Conservation (phyloP, 2,329 filamentous ascomycete genomes). For the Ceratocystiopsis minuta region DNA sequence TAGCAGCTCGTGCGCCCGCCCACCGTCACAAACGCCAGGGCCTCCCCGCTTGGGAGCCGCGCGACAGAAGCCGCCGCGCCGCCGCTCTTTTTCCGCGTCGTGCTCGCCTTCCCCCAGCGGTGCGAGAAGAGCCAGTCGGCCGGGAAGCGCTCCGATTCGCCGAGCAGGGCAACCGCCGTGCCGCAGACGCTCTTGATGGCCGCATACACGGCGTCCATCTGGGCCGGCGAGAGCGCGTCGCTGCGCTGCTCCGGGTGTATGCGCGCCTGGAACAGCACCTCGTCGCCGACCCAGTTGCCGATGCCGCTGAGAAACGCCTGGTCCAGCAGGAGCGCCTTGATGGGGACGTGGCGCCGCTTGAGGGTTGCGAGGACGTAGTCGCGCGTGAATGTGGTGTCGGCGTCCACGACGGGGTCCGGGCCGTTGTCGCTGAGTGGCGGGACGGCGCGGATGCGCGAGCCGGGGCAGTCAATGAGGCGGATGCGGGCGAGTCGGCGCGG, state of each 20-base stretch:
- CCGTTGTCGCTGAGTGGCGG: constrained; percentile 81
- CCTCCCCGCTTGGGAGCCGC: constrained; percentile 64
- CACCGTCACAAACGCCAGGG: constrained; percentile 72
- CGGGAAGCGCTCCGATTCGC: constrained; percentile 71
- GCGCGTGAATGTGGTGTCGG: constrained; percentile 52
- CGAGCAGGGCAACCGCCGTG: constrained; percentile 59
- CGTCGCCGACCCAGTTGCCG: constrained; percentile 94
- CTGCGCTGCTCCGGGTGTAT: constrained; percentile 89
- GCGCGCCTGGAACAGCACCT: constrained; percentile 74
- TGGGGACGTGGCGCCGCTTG: constrained; percentile 58
- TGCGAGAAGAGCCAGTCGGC: constrained; percentile 76
- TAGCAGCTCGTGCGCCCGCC: constrained; percentile 83
- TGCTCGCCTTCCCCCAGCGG: constrained; percentile 79
- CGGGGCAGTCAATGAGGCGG: constrained; percentile 65
- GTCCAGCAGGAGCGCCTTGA: constrained; percentile 78
- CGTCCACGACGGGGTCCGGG: constrained; percentile 77
- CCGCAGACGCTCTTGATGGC: constrained; percentile 64
- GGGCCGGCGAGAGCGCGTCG: constrained; percentile 55
- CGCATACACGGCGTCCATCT: constrained; percentile 54
- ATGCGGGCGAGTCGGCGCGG: constrained; percentile 62
- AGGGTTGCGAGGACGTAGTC: constrained; percentile 58
- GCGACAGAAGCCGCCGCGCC: constrained; percentile 23
- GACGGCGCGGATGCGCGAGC: constrained; percentile 53
- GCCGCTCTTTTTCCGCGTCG: constrained; percentile 21
- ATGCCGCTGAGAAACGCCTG: constrained; percentile 81